phyloP scores from a whole-genome alignment of 257 asterid genomes.

The Solanum chmielewskii region DNA sequence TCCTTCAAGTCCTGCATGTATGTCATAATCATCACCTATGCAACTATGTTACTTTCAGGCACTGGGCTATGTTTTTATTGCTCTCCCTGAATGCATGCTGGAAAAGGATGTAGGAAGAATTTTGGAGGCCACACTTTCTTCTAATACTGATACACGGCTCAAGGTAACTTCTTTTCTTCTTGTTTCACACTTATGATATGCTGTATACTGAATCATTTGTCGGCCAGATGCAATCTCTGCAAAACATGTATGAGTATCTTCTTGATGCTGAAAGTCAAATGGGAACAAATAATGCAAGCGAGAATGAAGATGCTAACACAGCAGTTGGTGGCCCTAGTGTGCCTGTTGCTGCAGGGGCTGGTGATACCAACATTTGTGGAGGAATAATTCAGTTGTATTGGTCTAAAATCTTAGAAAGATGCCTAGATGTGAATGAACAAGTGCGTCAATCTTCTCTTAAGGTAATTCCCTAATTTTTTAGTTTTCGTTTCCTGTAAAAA shows the following conservation, averaged over 20 bases:
- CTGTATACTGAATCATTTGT: constrained; percentile 13
- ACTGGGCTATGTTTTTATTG: constrained; percentile 83
- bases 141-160: constrained; percentile 50
- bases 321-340: constrained; percentile 50
- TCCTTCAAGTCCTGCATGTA: neutral
- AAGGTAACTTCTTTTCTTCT: constrained; percentile 46
- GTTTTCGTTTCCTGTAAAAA: neutral
- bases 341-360: constrained; percentile 99
- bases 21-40: neutral
- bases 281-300: constrained; percentile 53
- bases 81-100: constrained; percentile 86
- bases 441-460: constrained; percentile 86
- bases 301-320: constrained; percentile 27
- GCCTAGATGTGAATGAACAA: constrained; percentile 74
- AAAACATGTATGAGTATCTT: constrained; percentile 90
- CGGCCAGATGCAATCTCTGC: constrained; percentile 87
- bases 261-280: constrained; percentile 88
- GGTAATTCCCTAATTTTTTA: constrained; percentile 27
- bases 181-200: constrained; percentile 2
- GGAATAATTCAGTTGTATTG: constrained; percentile 91
- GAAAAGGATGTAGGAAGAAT: constrained; percentile 71
- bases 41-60: constrained; percentile 46
- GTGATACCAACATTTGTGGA: constrained; percentile 96
- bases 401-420: constrained; percentile 61
- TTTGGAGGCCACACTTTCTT: constrained; percentile 61